Percentiles rank a stretch among this genome's conserved stretches.
These are phyloP conservation scores for Penicillium taxi DNA, from an alignment of 495 filamentous ascomycete species.

Conservation along the genomic window DNA sequence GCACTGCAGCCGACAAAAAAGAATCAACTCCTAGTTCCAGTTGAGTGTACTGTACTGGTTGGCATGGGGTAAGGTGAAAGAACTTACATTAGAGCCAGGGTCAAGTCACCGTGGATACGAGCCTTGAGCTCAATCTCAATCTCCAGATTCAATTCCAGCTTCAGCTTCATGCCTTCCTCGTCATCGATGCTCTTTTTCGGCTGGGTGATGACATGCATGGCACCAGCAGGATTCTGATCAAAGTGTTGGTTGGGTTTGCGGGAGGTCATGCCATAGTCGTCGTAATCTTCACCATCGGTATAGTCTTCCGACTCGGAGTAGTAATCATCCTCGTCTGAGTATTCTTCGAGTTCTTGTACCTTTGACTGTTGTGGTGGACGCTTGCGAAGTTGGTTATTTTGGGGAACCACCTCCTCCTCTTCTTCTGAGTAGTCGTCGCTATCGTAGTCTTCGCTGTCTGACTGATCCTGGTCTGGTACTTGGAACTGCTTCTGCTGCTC, in stretches of 20 bases:
- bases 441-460: constrained; percentile 34
- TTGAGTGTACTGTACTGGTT: constrained; percentile 19
- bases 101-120: constrained; percentile 82
- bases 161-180: constrained; percentile 55
- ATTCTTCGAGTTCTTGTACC: constrained; percentile 24
- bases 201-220: constrained; percentile 26
- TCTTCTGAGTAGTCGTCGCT: constrained; percentile 27
- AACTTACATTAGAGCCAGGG: constrained; percentile 76
- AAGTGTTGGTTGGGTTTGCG: constrained; percentile 6
- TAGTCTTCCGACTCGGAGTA: constrained; percentile 39
- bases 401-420: constrained; percentile 23
- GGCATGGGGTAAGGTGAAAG: constrained; percentile 1
- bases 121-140: constrained; percentile 85
- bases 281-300: constrained; percentile 40
- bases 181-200: constrained; percentile 28
- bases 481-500: constrained; percentile 26
- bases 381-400: constrained; percentile 26
- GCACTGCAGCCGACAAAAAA: constrained; percentile 25
- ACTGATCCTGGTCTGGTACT: constrained; percentile 33
- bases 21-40: constrained; percentile 27
- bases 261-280: constrained; percentile 20
- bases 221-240: constrained; percentile 16
- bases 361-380: constrained; percentile 17
- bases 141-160: constrained; percentile 80
- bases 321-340: constrained; percentile 48